Evolutionary conservation across 2,329 filamentous ascomycete species (phyloP), one percentile per base, ranked within the genome.

Genomic region (Gaeumannomyces sp.): DNA sequence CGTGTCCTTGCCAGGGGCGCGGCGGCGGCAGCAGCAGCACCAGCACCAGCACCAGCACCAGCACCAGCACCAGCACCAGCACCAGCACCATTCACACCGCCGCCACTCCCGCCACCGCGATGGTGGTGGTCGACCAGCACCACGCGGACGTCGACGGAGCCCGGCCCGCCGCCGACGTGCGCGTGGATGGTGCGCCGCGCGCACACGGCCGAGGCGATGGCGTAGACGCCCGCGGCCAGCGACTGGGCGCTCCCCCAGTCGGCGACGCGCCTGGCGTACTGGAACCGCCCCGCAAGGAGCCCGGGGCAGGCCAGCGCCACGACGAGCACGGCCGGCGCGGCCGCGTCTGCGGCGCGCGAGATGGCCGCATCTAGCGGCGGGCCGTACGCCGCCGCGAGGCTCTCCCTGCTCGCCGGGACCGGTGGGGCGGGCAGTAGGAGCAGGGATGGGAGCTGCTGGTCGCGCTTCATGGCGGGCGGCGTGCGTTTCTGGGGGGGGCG

Each of bases 141-240:
- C 22, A 97, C 78, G 5, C 92, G 86, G 1, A 86, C 83, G 76
- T 97, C 92, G 22, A 97, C 84, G 29, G 91, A 89, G 60, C 87
- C 87, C 0, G 86, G 82, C 50, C 86, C 85, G 19, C 78, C 79
- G 58, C 77, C 76, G 8, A 79, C 85, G 80, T 76, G 91, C 73
- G 75, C 91, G 77, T 75, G 89, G 78, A 78, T 82, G 60, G 78
- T 79, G 61, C 85, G 79, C 68, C 86, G 82, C 16, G 88, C 85
- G 67, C 89, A 92, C n/a, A 92, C 80, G 60, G 88, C 79, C 45
- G 89, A 89, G 65, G 95, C 80, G 62, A 97, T 82, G 71, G 88
- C 87, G 80, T 98, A 98, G 29, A 96, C 73, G 31, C 85, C 85
- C 3, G 90, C 90, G 28, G 97, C 77, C 6, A 94, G 80, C n/a